Base-by-base conservation (phyloP, 148 eudicot genomes). In the Oxyria digyna region DNA sequence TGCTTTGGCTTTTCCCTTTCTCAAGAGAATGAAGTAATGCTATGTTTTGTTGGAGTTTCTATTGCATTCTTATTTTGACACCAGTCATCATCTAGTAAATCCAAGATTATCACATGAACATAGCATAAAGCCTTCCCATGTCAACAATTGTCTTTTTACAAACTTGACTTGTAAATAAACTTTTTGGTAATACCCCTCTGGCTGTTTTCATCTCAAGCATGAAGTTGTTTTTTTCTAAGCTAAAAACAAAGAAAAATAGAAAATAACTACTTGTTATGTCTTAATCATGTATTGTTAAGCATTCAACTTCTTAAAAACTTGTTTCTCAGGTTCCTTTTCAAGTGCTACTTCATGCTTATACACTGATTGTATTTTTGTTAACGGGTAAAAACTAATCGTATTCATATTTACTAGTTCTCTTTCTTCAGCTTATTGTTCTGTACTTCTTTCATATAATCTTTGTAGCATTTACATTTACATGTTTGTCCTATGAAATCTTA, bases 1-100 rank as follows among this genome's bases (percentile, higher is more conserved):
- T 81, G 80, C 77, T 85, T 82, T 73, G 89, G 86, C 35, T 85
- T 85, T 78, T 82, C 84, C 37, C 78, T 85, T 68, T 74, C 89
- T 13, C 89, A 80, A 77, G 89, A 82, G 5, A 74, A 74, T 71
- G 89, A 85, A 84, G 89, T 85, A 73, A 4, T 66, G 42, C n/a
- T 14, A 29, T 32, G 29, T 52, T 70, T 21, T 52, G n/a, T 68
- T 52, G n/a, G 62, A 52, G 14, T 23, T 52, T 48, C 24, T 46
- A 46, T 46, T 59, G 15, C 64, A n/a, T n/a, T n/a, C n/a, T 1
- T 27, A 27, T 57, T 59, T 1, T 59, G 37, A 4, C 14, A 27
- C n/a, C 37, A 57, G 37, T 59, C 31, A 59, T 29, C 8, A 59
- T 59, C 14, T 59, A 57, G 65, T 29, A 12, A n/a, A 59, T 59